A percentile compares a stretch with the other conserved stretches of the same genome.
Evolutionary conservation across 345 rosid genomes (phyloP).

Genomic region (Lumnitzera littorea): DNA sequence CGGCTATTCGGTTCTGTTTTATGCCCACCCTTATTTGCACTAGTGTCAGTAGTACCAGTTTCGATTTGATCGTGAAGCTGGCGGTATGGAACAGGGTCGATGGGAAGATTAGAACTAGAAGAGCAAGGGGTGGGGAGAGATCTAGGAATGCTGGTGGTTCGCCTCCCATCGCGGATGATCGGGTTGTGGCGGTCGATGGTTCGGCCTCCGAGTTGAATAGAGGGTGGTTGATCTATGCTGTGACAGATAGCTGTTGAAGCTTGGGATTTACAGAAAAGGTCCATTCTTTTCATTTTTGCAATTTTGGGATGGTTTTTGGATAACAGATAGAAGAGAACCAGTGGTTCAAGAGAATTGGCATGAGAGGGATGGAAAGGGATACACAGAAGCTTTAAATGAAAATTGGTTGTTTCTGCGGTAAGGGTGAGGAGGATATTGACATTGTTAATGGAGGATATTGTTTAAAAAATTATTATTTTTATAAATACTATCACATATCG

Average conservation of each 20-base stretch:
- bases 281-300: slow-evolving; percentile 33
- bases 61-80: slow-evolving; percentile 13
- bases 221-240: slow-evolving; percentile 32
- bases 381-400: too few species aligned
- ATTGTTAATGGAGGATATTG: too few species aligned
- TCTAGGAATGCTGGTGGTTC: slow-evolving; percentile 11
- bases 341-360: slow-evolving; percentile 9
- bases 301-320: background rate
- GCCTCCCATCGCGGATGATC: slow-evolving; percentile 23
- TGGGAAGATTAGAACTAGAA: slow-evolving; percentile 12
- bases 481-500: too few species aligned
- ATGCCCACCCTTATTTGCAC: too few species aligned
- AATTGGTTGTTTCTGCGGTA: too few species aligned
- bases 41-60: background rate
- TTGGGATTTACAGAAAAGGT: slow-evolving; percentile 76
- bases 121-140: slow-evolving; percentile 16
- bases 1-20: too few species aligned
- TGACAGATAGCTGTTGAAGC: slow-evolving; percentile 70
- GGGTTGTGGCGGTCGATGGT: slow-evolving; percentile 30
- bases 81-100: slow-evolving; percentile 24
- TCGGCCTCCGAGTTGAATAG: slow-evolving; percentile 10
- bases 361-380: background rate
- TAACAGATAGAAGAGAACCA: background rate
- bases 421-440: too few species aligned
- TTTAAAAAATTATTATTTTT: too few species aligned